Percentiles rank a stretch among this genome's conserved stretches.
Evolutionary conservation across 176 grass and related monocot genomes (phyloP).

Genomic region (Bromus sterilis): DNA sequence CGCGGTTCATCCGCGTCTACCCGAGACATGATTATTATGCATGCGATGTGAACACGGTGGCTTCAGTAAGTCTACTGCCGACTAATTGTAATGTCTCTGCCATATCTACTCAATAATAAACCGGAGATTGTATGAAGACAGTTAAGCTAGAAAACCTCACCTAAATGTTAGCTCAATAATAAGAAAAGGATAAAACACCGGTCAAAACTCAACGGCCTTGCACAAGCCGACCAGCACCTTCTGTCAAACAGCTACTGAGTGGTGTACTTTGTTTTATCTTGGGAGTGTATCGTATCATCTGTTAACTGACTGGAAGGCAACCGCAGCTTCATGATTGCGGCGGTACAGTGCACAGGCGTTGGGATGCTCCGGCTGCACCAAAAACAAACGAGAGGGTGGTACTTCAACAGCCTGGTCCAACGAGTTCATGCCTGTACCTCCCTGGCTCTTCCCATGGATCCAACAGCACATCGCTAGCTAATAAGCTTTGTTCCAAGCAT

Average conservation of each 20-base stretch:
- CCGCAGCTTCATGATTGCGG: background rate
- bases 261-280: background rate
- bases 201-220: background rate
- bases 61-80: background rate
- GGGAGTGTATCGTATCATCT: background rate
- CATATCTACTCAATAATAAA: background rate
- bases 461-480: background rate
- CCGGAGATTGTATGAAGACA: background rate
- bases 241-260: background rate
- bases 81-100: background rate
- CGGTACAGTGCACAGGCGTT: background rate
- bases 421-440: background rate
- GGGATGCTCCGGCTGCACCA: background rate
- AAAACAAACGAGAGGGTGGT: background rate
- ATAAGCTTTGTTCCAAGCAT: background rate
- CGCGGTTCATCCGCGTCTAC: background rate
- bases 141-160: too few relatives aligned
- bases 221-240: background rate
- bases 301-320: background rate
- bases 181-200: background rate
- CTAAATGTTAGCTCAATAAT: background rate
- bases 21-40: background rate
- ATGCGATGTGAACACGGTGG: background rate
- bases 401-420: constrained; percentile 18
- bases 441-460: background rate